These are phyloP conservation scores for Magnaporthiopsis rhizophila DNA, from an alignment of 2,329 filamentous ascomycete species.

Conservation along the genomic window DNA sequence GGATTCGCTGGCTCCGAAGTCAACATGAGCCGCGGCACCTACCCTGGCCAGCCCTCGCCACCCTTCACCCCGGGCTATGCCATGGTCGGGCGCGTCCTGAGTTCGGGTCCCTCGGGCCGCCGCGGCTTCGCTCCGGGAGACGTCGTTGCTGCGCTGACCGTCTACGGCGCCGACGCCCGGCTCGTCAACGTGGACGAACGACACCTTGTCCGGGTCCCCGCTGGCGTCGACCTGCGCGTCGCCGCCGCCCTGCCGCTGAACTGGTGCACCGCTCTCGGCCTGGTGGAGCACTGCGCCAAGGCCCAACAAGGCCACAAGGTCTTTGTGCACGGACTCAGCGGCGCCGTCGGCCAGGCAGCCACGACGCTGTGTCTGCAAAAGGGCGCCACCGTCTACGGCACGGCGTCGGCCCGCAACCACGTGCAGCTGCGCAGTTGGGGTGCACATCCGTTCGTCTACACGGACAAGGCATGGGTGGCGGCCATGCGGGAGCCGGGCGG, in stretches of 20 bases:
- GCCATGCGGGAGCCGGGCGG: conserved; percentile 36
- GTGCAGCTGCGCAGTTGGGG: conserved; percentile 28
- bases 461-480: conserved; percentile 39
- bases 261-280: conserved; percentile 34
- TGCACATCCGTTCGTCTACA: conserved; percentile 36
- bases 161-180: conserved; percentile 35
- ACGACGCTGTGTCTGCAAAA: conserved; percentile 31
- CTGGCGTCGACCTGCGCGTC: conserved; percentile 30
- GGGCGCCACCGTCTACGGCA: conserved; percentile 41
- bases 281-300: conserved; percentile 28
- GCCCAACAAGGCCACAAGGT: conserved; percentile 35
- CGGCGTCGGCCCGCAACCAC: conserved; percentile 38
- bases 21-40: conserved; percentile 40
- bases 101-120: conserved; percentile 26
- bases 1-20: conserved; percentile 40
- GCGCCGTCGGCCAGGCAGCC: conserved; percentile 37
- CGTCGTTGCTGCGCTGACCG: conserved; percentile 26
- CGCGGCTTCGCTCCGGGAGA: conserved; percentile 23
- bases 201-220: conserved; percentile 33
- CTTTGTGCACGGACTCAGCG: conserved; percentile 42
- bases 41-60: conserved; percentile 34
- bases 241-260: conserved; percentile 34
- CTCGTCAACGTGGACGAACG: conserved; percentile 38
- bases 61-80: conserved; percentile 42
- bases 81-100: conserved; percentile 33